Conservation (phyloP, 2,329 filamentous ascomycete genomes). For the Xylaria sp. region DNA sequence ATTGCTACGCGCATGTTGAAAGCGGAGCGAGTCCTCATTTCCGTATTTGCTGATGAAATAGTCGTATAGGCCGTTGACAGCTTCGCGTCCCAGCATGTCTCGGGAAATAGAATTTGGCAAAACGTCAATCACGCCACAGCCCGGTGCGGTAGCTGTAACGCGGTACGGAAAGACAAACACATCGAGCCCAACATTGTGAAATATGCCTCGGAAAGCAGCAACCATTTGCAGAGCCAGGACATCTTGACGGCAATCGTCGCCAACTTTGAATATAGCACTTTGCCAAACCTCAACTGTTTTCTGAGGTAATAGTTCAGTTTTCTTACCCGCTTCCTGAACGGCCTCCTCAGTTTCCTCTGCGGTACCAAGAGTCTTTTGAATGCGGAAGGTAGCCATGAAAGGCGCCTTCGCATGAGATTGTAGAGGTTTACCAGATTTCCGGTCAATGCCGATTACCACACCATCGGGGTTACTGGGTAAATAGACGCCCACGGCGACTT, state of each 20-base stretch:
- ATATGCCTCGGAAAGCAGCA: constrained; percentile 95
- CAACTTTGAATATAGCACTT: constrained; percentile 99
- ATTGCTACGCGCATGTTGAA: constrained; percentile 94
- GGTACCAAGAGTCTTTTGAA: constrained; percentile 78
- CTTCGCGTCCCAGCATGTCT: constrained; percentile 98
- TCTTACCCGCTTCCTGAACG: constrained; percentile 60
- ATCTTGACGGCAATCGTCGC: constrained; percentile 97
- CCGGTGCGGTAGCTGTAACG: constrained; percentile 95
- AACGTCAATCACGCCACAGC: constrained; percentile 98
- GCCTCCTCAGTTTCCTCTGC: constrained; percentile 65
- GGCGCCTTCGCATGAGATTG: constrained; percentile 98
- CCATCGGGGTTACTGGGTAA: constrained; percentile 97
- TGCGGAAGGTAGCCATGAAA: constrained; percentile 98
- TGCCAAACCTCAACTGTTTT: constrained; percentile 95
- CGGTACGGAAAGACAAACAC: constrained; percentile 98
- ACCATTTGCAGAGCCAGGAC: constrained; percentile 98
- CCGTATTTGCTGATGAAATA: constrained; percentile 99
- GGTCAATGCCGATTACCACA: constrained; percentile 96
- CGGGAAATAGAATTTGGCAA: constrained; percentile 97
- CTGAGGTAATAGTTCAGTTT: constrained; percentile 50
- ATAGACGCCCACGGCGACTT: constrained; percentile 97
- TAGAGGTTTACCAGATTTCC: constrained; percentile 95
- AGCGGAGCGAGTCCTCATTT: constrained; percentile 92
- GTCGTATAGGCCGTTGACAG: constrained; percentile 97
- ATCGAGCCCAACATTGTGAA: constrained; percentile 92